These are phyloP conservation scores for Lasiosphaeria hispida DNA, from an alignment of 495 filamentous ascomycete genomes.

Conservation along the genomic window DNA sequence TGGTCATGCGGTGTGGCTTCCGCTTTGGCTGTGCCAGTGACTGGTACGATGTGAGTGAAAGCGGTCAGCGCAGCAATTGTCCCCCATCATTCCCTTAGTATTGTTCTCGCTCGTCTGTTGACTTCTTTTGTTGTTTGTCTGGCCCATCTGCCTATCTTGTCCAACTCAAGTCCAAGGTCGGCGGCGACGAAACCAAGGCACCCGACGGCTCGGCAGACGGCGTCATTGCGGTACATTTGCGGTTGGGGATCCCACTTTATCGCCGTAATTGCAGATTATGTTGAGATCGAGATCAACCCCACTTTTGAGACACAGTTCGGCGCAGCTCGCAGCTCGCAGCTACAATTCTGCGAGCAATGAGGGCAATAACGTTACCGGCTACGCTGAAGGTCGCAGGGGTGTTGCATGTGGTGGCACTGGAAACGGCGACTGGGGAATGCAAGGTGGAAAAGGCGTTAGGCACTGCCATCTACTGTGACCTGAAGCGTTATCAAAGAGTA, in stretches of 20 bases:
- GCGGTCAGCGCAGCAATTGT: slow-evolving; percentile 12
- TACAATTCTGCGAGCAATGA: too few relatives aligned
- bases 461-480: too few relatives aligned
- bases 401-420: too few relatives aligned
- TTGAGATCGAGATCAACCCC: too few relatives aligned
- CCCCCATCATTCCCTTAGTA: slow-evolving; percentile 6
- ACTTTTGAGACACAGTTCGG: too few relatives aligned
- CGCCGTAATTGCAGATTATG: not conserved
- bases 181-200: slow-evolving; percentile 6
- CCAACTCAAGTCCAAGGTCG: not conserved
- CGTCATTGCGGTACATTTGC: not conserved
- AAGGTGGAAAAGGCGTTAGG: too few relatives aligned
- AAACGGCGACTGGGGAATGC: too few relatives aligned
- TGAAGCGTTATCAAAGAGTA: too few relatives aligned
- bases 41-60: not conserved
- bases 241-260: not conserved
- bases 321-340: too few relatives aligned
- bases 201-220: not conserved
- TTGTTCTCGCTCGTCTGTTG: slow-evolving; percentile 18
- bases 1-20: not conserved
- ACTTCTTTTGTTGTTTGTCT: not conserved
- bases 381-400: too few relatives aligned
- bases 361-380: too few relatives aligned
- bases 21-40: not conserved
- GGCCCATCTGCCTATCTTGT: not conserved